Conservation (phyloP, 2,329 filamentous ascomycete species). For the Aspergillus alliaceus region DNA sequence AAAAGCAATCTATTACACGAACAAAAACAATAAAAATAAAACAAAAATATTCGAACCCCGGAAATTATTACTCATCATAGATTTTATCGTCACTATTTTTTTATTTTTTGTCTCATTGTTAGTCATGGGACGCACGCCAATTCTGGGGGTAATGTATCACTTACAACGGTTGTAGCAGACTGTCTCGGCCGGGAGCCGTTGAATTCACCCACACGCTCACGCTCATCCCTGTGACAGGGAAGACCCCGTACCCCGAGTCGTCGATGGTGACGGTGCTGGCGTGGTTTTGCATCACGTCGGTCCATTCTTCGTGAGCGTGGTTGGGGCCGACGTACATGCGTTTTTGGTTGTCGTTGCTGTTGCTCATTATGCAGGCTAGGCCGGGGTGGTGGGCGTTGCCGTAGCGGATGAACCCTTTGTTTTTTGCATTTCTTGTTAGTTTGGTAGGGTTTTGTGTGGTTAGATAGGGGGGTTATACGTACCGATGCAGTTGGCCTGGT, state of each 20-base stretch:
- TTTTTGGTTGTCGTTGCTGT: conserved; percentile 47
- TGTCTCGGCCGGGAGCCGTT: conserved; percentile 52
- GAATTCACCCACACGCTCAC: conserved; percentile 63
- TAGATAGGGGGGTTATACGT: not conserved
- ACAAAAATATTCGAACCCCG: too few relatives aligned
- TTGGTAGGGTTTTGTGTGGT: too few relatives aligned
- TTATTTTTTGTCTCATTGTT: too few relatives aligned
- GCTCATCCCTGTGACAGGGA: conserved; percentile 55
- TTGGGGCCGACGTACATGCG: conserved; percentile 62
- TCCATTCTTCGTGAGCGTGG: conserved; percentile 63
- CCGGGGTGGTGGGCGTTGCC: conserved; percentile 55
- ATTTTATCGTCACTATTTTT: not conserved
- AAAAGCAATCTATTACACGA: too few relatives aligned
- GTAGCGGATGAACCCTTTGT: conserved; percentile 52
- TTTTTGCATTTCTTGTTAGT: too few relatives aligned
- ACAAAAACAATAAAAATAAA: too few relatives aligned
- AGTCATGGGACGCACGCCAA: not conserved
- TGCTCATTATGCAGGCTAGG: conserved; percentile 59
- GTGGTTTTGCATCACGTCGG: conserved; percentile 57
- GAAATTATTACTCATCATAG: not conserved
- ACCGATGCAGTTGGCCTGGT: conserved; percentile 61
- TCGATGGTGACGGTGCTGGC: conserved; percentile 57
- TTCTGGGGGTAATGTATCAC: too few relatives aligned
- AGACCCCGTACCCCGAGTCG: conserved; percentile 58
- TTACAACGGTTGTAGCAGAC: conserved; percentile 46